Base-by-base conservation (phyloP, 2,329 filamentous ascomycete species). In the Ampelomyces quisqualis region DNA sequence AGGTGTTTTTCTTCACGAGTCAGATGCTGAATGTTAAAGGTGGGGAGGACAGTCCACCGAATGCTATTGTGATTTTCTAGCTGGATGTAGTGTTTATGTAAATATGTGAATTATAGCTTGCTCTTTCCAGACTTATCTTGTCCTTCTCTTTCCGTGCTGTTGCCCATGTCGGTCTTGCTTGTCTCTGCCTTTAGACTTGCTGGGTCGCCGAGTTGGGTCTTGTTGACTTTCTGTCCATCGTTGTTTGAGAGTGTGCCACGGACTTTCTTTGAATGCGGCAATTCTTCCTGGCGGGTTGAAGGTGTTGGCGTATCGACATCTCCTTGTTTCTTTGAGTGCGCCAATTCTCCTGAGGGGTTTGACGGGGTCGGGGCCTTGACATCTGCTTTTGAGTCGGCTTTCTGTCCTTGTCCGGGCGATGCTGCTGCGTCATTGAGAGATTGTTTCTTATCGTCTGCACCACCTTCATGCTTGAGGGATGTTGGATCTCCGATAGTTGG, bases 1-100 rank as follows among this genome's bases (percentile, higher is more conserved):
- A 69, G 52, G 64, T 55, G 1, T 75, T 75, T 45, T 60, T 75
- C 40, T 49, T 75, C 29, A 72, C 70, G 7, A 71, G 66, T 36
- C 57, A 58, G 18, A 71, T 72, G 7, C 45, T 75, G 49, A 73
- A 74, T 47, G 62, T 72, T 0, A 64, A 62, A 2, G 70, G 71
- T 2, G 58, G 42, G 23, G 55, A 70, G 13, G 63, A 53, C 2
- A 61, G 56, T 39, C 65, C 66, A 10, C 57, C 66, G 9, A 55
- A 58, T 45, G 62, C 62, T 18, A 40, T 69, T 13, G 59, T 58
- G 10, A 58, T 68, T 6, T 60, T 69, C 31, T 69, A 47, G 17
- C 18, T 34, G 14, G 7, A 7, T n/a, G 17, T 8, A 29, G 2
- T 19, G n/a, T n/a, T n/a, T n/a, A n/a, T n/a, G n/a, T n/a, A n/a